Base-by-base conservation (phyloP, 345 rosid species). In the Mangifera indica region DNA sequence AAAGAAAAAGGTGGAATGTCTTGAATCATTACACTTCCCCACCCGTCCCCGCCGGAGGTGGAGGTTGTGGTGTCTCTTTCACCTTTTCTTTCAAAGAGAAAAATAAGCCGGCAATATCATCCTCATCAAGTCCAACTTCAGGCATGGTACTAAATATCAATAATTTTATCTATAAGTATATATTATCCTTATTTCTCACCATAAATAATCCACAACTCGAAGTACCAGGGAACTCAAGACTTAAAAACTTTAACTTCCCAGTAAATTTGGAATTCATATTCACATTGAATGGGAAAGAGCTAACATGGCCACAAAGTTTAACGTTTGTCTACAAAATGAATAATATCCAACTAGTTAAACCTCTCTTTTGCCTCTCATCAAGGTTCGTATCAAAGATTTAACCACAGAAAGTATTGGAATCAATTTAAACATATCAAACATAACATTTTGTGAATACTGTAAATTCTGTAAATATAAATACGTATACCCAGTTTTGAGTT, bases 271-370 rank as follows among this genome's bases (percentile, higher is more conserved):
- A 9, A 37, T 60, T 40, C 42, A 25, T 21, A 10, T 26, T 10
- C 25, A 49, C 40, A 18, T 49, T 37, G 45, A 49, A 66, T 14
- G 21, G 1, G 2, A 10, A 48, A 65, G n/a, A 22, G 45, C 3
- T 1, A 29, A 29, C 32, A 29, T 29, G 32, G 32, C 32, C 37
- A 22, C 12, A 34, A 29, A 26, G 12, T 67, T 32, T 7, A 18
- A 69, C 54, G 76, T n/a, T n/a, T 78, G 76, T 72, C 63, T 73
- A 69, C 68, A 73, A 73, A 65, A 69, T 70, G 71, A 75, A 73
- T 79, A 80, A 73, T 71, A 29, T 79, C 80, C 85, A 82, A 80
- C 82, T 79, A 76, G 63, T 42, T 68, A 34, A 34, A 45, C 74
- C 71, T 67, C 52, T 52, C 64, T 69, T n/a, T 60, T 59, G 17